These are phyloP conservation scores for Pleurotus eryngii DNA, from an alignment of 768 basidiomycete genomes.

Conservation along the genomic window DNA sequence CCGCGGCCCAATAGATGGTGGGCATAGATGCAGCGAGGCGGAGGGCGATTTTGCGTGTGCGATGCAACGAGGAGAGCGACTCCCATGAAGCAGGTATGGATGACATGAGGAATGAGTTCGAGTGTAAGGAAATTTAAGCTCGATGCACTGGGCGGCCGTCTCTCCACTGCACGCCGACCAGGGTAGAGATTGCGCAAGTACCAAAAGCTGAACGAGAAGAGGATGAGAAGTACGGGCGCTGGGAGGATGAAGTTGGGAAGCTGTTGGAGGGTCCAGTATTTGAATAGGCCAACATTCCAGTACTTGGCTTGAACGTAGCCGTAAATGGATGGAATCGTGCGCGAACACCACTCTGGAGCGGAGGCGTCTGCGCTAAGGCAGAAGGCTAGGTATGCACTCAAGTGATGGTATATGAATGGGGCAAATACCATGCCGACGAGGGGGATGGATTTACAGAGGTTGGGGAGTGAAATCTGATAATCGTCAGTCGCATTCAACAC, in stretches of 20 bases:
- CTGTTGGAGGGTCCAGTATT: slow-evolving; percentile 82
- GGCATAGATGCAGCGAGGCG: slow-evolving; percentile 77
- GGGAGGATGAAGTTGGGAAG: slow-evolving; percentile 87
- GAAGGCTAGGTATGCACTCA: slow-evolving; percentile 60
- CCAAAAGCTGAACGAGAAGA: slow-evolving; percentile 38
- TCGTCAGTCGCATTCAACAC: background rate
- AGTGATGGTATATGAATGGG: slow-evolving; percentile 76
- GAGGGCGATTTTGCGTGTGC: slow-evolving; percentile 82
- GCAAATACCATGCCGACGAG: slow-evolving; percentile 46
- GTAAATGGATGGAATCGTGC: slow-evolving; percentile 68
- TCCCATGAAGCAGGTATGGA: slow-evolving; percentile 68
- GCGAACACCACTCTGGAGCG: slow-evolving; percentile 61
- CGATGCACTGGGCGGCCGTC: background rate
- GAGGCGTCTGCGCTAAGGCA: slow-evolving; percentile 38
- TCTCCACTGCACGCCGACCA: background rate
- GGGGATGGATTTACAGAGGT: slow-evolving; percentile 24
- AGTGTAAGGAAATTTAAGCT: slow-evolving; percentile 28
- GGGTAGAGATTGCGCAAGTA: slow-evolving; percentile 22
- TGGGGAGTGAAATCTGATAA: background rate
- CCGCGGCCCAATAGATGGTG: slow-evolving; percentile 82
- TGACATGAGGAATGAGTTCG: slow-evolving; percentile 62
- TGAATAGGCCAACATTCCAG: slow-evolving; percentile 84
- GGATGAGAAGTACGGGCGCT: slow-evolving; percentile 58
- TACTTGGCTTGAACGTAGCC: slow-evolving; percentile 77
- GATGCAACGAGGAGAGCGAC: slow-evolving; percentile 70